Percentiles rank a stretch among this genome's conserved stretches.
These are phyloP conservation scores for Gracilariopsis chorda DNA, from an alignment of 23 red algal genomes.

Conservation along the genomic window DNA sequence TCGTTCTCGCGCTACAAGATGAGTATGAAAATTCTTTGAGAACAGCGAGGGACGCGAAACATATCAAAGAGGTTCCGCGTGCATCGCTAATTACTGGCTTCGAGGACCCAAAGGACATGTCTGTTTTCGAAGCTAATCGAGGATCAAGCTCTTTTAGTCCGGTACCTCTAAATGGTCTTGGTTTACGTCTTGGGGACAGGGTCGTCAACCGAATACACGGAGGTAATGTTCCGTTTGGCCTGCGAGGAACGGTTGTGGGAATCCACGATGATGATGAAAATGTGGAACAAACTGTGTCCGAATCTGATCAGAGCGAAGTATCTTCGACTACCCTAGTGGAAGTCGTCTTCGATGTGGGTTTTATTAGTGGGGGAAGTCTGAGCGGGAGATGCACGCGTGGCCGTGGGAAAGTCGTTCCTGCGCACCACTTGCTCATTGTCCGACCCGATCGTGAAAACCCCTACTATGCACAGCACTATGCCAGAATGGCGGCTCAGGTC, in stretches of 20 bases:
- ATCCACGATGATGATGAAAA: not conserved
- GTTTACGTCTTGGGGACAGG: conserved; percentile 52
- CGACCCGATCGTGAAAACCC: conserved; percentile 48
- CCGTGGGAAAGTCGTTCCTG: conserved; percentile 74
- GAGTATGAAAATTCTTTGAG: not conserved
- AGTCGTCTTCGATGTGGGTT: conserved; percentile 89
- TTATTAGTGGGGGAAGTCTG: conserved; percentile 77
- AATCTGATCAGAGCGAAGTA: not conserved
- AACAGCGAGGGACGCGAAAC: not conserved
- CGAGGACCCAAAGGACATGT: not conserved
- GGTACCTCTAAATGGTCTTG: conserved; percentile 7
- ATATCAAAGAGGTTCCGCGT: conserved; percentile 18
- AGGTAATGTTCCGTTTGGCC: conserved; percentile 70
- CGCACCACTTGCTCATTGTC: conserved; percentile 22
- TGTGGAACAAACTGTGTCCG: not conserved
- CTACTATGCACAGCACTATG: conserved; percentile 47
- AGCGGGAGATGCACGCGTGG: conserved; percentile 64
- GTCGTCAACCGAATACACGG: conserved; percentile 54
- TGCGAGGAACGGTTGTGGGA: conserved; percentile 81
- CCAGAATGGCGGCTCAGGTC: conserved; percentile 45
- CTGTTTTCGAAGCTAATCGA: not conserved
- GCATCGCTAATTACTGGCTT: conserved; percentile 13
- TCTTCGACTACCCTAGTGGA: conserved; percentile 45
- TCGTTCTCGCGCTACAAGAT: conserved; percentile 37
- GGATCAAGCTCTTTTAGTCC: conserved; percentile 8